Percentiles rank a stretch among this genome's conserved stretches.
phyloP scores from a whole-genome alignment of 768 basidiomycete species.

The Rhizopogon vesiculosus region DNA sequence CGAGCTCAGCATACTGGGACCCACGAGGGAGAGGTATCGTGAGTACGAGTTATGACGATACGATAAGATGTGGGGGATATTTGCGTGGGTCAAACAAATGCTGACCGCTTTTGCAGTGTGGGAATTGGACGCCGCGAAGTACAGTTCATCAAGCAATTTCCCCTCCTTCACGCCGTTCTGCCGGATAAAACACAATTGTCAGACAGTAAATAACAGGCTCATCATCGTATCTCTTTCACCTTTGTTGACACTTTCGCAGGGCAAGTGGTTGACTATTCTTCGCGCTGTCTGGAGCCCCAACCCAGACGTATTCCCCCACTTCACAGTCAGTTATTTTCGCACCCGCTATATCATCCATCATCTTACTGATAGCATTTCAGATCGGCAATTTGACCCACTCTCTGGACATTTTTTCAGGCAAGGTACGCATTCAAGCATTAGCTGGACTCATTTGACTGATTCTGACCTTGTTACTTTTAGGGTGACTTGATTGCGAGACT shows the following conservation, averaged over 20 bases:
- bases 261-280: constrained; percentile 76
- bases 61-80: constrained; percentile 53
- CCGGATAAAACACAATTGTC: constrained; percentile 68
- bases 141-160: constrained; percentile 46
- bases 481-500: constrained; percentile 68
- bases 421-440: constrained; percentile 33
- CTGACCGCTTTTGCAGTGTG: constrained; percentile 50
- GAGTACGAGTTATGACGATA: constrained; percentile 84
- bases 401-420: constrained; percentile 68
- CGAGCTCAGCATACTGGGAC: constrained; percentile 85
- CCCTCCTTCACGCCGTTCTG: constrained; percentile 60
- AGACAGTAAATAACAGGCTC: constrained; percentile 52
- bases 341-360: not conserved
- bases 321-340: constrained; percentile 49
- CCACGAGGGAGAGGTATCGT: constrained; percentile 73
- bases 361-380: constrained; percentile 26
- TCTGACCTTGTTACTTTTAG: constrained; percentile 25
- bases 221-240: not conserved
- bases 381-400: constrained; percentile 79
- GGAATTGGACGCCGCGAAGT: constrained; percentile 55
- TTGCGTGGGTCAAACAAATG: not conserved
- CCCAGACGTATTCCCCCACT: constrained; percentile 77
- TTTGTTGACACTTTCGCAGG: constrained; percentile 36
- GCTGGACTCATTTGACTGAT: not conserved
- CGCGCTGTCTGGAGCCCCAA: constrained; percentile 78